Conservation (phyloP, 176 grass and related monocot genomes). For the Rhynchospora breviuscula region DNA sequence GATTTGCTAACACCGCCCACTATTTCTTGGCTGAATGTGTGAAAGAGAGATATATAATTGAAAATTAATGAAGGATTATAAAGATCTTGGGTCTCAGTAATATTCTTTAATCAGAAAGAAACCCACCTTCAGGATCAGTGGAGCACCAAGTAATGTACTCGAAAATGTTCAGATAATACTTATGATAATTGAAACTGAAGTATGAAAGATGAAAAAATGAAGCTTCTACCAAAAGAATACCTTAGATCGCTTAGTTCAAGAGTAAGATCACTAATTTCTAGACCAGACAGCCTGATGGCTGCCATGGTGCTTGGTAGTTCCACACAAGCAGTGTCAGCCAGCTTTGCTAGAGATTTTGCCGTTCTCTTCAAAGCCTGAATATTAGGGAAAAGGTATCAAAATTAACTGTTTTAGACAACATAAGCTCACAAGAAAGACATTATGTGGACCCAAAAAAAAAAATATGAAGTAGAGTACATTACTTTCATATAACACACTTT, state of each 20-base stretch:
- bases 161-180: neutral
- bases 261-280: constrained; percentile 88
- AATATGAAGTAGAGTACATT: neutral
- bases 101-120: neutral
- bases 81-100: neutral
- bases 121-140: neutral
- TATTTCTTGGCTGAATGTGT: constrained; percentile 54
- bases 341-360: constrained; percentile 51
- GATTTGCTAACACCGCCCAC: constrained; percentile 65
- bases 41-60: constrained; percentile 16
- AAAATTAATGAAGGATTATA: neutral
- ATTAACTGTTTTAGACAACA: neutral
- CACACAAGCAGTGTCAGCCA: constrained; percentile 58
- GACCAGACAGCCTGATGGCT: constrained; percentile 56
- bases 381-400: constrained; percentile 19
- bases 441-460: neutral
- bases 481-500: neutral
- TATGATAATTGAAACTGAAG: neutral
- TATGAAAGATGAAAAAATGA: neutral
- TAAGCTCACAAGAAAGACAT: neutral
- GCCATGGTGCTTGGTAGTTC: constrained; percentile 70
- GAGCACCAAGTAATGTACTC: neutral
- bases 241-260: constrained; percentile 80
- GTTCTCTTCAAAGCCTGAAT: constrained; percentile 72
- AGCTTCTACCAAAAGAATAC: constrained; percentile 11